Percentiles rank a stretch among this genome's conserved stretches.
These are phyloP conservation scores for Spergularia bocconei DNA, from an alignment of 148 eudicot genomes.

Conservation along the genomic window DNA sequence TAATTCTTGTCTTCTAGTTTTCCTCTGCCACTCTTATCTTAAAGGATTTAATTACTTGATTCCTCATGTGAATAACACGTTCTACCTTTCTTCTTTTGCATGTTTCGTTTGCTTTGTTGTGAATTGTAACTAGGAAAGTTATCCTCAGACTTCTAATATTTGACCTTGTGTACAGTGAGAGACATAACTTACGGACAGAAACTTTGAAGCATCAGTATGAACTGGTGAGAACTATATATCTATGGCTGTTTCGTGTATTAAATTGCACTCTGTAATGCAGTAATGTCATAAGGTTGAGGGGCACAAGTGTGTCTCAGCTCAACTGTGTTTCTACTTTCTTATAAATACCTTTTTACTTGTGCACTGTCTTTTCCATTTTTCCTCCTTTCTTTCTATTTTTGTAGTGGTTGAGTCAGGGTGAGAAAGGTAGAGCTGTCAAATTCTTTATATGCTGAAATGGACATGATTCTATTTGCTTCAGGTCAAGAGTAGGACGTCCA, in stretches of 20 bases:
- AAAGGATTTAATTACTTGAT: neutral
- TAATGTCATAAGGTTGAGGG: no score
- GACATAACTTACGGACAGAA: conserved; percentile 40
- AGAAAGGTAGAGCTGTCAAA: neutral
- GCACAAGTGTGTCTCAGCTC: neutral
- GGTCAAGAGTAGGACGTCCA: conserved; percentile 80
- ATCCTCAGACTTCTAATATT: neutral
- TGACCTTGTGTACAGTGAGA: conserved; percentile 33
- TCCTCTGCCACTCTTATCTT: neutral
- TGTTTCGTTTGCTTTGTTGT: neutral
- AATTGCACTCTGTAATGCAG: no score
- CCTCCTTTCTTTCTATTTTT: neutral
- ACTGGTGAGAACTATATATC: conserved; percentile 28
- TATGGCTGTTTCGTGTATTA: neutral
- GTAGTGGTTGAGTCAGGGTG: neutral
- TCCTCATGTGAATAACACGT: neutral
- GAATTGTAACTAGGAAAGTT: neutral
- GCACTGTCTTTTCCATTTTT: neutral
- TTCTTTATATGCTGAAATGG: neutral
- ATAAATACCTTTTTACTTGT: neutral
- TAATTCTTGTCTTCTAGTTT: neutral
- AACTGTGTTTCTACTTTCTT: neutral
- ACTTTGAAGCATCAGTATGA: conserved; percentile 44
- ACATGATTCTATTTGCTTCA: conserved; percentile 23
- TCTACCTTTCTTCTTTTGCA: neutral